Percentiles rank a stretch among this genome's conserved stretches.
phyloP scores from a whole-genome alignment of 148 eudicot species.

The Chenopodium album region DNA sequence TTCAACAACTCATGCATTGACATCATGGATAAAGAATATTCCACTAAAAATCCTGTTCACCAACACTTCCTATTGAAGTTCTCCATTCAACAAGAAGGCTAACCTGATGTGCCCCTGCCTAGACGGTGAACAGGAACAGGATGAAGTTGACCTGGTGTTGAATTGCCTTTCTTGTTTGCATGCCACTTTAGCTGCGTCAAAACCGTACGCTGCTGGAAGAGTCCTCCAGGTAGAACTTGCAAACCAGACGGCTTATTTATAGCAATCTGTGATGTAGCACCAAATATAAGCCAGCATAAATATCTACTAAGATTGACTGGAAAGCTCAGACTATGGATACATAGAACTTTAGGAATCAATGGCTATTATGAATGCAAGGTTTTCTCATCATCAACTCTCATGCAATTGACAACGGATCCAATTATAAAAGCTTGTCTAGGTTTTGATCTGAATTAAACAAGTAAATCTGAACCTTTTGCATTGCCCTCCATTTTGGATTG shows the following conservation, averaged over 20 bases:
- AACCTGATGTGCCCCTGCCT: conserved; percentile 98
- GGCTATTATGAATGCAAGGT: background rate
- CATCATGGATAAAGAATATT: background rate
- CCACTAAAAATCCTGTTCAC: background rate
- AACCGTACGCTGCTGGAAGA: conserved; percentile 95
- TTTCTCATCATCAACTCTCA: background rate
- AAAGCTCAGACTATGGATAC: background rate
- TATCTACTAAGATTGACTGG: conserved; percentile 10
- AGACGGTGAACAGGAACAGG: conserved; percentile 95
- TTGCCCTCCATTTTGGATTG: background rate
- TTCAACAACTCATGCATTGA: background rate
- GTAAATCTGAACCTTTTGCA: background rate
- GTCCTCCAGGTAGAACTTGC: conserved; percentile 94
- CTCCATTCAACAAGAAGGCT: conserved; percentile 20
- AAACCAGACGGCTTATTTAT: conserved; percentile 82
- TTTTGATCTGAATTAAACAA: background rate
- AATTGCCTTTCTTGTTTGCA: conserved; percentile 32
- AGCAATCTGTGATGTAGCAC: conserved; percentile 50
- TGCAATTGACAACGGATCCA: background rate
- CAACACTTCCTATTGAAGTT: background rate
- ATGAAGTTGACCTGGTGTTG: conserved; percentile 40
- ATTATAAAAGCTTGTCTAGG: background rate
- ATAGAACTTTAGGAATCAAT: background rate
- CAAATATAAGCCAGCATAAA: background rate
- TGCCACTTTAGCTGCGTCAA: conserved; percentile 80